These are phyloP conservation scores for Colletotrichum australisinense DNA, from an alignment of 2,329 filamentous ascomycete genomes.

Conservation along the genomic window DNA sequence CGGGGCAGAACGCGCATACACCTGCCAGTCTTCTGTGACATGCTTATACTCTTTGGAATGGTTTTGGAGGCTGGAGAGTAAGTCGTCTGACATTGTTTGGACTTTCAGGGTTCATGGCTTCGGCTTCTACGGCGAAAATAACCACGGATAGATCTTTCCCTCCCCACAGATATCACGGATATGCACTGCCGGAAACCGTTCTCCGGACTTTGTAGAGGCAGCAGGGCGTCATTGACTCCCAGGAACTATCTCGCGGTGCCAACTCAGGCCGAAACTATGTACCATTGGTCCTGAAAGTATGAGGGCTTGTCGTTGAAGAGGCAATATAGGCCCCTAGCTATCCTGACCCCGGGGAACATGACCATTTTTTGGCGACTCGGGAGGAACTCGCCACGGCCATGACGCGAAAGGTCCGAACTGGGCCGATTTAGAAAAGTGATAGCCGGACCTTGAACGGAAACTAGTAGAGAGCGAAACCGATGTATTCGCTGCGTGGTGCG, in stretches of 20 bases:
- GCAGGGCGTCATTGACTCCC: background rate
- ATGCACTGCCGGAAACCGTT: background rate
- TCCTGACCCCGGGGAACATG: too few species aligned
- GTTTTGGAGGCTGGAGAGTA: rapidly evolving
- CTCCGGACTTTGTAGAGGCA: background rate
- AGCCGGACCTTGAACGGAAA: background rate
- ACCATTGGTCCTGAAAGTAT: too few species aligned
- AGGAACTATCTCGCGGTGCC: background rate
- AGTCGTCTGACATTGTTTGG: background rate
- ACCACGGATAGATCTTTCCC: background rate
- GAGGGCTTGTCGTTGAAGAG: too few species aligned
- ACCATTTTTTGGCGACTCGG: too few species aligned
- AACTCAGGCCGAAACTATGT: too few species aligned
- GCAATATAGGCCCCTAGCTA: too few species aligned
- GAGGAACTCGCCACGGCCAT: too few species aligned
- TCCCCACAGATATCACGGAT: background rate
- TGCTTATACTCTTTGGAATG: background rate
- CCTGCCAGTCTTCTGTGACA: background rate
- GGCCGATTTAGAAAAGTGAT: too few species aligned
- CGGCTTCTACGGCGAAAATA: background rate
- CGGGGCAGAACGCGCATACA: background rate
- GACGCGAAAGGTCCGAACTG: too few species aligned
- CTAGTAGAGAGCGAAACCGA: background rate
- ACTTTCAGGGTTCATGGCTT: background rate
- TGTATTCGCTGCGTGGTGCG: background rate